Evolutionary conservation across 2,329 filamentous ascomycete genomes (phyloP), one percentile per base, ranked within the genome.

Genomic region (Sordariomycetes sp.): DNA sequence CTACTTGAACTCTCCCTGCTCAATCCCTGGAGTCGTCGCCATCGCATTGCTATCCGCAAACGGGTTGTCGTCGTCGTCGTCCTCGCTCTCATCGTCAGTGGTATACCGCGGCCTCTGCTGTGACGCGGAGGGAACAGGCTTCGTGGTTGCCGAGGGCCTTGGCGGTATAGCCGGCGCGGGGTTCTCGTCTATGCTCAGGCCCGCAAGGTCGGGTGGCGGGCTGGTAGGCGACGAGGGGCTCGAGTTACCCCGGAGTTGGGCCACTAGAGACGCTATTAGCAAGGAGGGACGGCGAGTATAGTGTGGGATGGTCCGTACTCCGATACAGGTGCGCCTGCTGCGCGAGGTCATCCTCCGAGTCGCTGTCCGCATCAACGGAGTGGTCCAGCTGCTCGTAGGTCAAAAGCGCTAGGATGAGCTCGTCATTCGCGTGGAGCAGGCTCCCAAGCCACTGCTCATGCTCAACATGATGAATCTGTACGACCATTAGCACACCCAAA

Each of bases 331-430:
- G 81, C 40, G 85, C 83, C 69, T 87, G 83, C 66, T 87, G 83
- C 52, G 86, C 83, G 48, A 83, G 69, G 64, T 83, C 87, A 61
- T 87, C 84, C 59, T 88, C 85, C 1, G 83, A 87, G 69, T 88
- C 85, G 63, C 83, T 87, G 67, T 88, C 85, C 6, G 85, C 84
- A 63, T 90, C 88, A 62, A 93, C 88, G 54, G 89, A 91, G 61
- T 87, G 85, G 68, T 99, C 93, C 62, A 97, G 82, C 65, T 97
- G 89, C 72, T 97, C 93, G 67, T 91, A 99, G 0, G 91, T 89
- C 83, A 96, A 96, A 59, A 99, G 79, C 1, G 92, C 90, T 61
- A 87, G 87, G 48, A 97, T 89, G n/a, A 99, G 85, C 71, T 96
- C 89, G 66, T 99, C 94, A 66, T 99, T 97, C 62, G 93, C 92